phyloP scores from a whole-genome alignment of 495 filamentous ascomycete genomes.

The Penicillium alfredii region DNA sequence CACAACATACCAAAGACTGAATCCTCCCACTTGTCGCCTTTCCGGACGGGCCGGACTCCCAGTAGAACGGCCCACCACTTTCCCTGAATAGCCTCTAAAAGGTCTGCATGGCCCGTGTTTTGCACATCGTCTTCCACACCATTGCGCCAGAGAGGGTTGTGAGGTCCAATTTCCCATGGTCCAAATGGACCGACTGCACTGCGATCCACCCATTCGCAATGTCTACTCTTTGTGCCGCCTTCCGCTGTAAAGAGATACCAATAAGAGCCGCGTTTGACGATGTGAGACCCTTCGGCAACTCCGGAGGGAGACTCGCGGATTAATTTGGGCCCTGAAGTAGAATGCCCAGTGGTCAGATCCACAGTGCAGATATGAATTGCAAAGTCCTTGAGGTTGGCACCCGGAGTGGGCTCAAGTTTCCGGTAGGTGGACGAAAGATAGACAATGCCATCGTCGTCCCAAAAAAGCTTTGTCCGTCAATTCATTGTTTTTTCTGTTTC shows the following conservation, averaged over 20 bases:
- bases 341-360: constrained; percentile 30
- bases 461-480: constrained; percentile 27
- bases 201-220: constrained; percentile 45
- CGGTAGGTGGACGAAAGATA: constrained; percentile 36
- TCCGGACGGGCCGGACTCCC: constrained; percentile 33
- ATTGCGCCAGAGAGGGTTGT: constrained; percentile 38
- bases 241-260: constrained; percentile 67
- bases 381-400: constrained; percentile 30
- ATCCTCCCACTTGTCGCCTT: constrained; percentile 25
- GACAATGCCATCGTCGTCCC: constrained; percentile 35
- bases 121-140: constrained; percentile 31
- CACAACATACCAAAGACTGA: constrained; percentile 32
- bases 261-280: constrained; percentile 58
- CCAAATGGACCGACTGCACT: constrained; percentile 42
- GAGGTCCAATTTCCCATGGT: constrained; percentile 45
- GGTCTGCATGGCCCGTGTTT: constrained; percentile 38
- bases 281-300: constrained; percentile 58
- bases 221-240: constrained; percentile 53
- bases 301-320: constrained; percentile 52
- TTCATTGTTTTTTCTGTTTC: not conserved
- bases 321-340: constrained; percentile 31
- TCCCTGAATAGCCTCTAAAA: constrained; percentile 40
- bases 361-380: constrained; percentile 37
- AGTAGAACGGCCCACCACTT: constrained; percentile 44
- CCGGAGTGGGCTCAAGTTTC: constrained; percentile 24